phyloP scores from a whole-genome alignment of 148 eudicot genomes.

The Salicornia ramosissima region DNA sequence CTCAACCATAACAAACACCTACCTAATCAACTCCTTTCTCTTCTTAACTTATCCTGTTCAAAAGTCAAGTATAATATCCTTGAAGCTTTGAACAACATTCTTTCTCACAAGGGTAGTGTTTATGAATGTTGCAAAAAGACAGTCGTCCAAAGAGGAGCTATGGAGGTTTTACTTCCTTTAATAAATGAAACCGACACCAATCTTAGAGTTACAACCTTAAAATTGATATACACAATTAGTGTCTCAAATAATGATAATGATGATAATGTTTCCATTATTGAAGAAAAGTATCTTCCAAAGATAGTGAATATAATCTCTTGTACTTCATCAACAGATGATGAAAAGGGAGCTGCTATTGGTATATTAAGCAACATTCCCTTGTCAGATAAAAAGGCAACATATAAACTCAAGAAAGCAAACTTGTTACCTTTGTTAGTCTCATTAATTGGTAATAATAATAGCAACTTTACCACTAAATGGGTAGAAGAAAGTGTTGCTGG shows the following conservation, averaged over 20 bases:
- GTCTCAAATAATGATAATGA: constrained; percentile 53
- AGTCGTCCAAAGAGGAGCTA: constrained; percentile 54
- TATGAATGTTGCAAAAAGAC: constrained; percentile 46
- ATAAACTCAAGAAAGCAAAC: constrained; percentile 50
- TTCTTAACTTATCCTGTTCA: constrained; percentile 62
- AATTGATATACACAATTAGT: constrained; percentile 47
- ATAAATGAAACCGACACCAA: constrained; percentile 40
- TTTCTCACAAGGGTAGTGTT: constrained; percentile 44
- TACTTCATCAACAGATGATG: constrained; percentile 43
- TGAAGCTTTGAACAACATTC: constrained; percentile 59
- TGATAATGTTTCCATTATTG: constrained; percentile 29
- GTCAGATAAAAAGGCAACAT: constrained; percentile 50
- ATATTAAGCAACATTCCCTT: constrained; percentile 64
- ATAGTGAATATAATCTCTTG: constrained; percentile 44
- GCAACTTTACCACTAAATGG: constrained; percentile 24
- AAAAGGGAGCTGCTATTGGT: constrained; percentile 64
- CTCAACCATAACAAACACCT: constrained; percentile 51
- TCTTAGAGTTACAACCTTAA: constrained; percentile 47
- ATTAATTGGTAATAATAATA: constrained; percentile 29
- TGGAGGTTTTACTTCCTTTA: constrained; percentile 65
- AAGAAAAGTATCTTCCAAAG: constrained; percentile 38
- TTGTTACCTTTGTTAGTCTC: constrained; percentile 50
- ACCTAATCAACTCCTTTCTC: constrained; percentile 78
- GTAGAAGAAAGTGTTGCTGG: constrained; percentile 58
- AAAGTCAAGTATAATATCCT: constrained; percentile 52